Evolutionary conservation across 495 filamentous ascomycete genomes (phyloP).

Genomic region (Neurospora sp.): DNA sequence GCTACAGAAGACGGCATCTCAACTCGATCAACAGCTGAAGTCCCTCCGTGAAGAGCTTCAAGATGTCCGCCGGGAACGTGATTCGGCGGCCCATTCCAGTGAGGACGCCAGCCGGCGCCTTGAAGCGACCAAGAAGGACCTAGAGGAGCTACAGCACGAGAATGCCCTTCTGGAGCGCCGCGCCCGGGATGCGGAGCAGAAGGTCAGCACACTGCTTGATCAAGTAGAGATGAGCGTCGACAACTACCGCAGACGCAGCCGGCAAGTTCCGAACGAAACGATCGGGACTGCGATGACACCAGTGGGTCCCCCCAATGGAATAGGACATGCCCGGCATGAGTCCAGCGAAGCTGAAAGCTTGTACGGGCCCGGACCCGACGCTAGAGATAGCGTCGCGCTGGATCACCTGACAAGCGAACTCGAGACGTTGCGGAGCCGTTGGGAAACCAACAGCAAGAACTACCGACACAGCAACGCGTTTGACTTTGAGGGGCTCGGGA

Average conservation of each 20-base stretch:
- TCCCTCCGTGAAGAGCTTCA: constrained; percentile 58
- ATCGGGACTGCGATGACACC: neutral
- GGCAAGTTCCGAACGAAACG: constrained; percentile 24
- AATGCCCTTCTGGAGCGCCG: constrained; percentile 70
- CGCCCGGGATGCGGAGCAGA: constrained; percentile 82
- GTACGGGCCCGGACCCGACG: constrained; percentile 31
- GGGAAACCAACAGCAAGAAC: constrained; percentile 91
- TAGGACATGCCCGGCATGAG: constrained; percentile 47
- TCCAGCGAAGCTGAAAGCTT: constrained; percentile 44
- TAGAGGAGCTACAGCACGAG: constrained; percentile 74
- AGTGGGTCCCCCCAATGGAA: constrained; percentile 2
- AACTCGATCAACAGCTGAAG: constrained; percentile 62
- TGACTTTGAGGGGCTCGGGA: constrained; percentile 58
- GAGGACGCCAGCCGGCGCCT: constrained; percentile 53
- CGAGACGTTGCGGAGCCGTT: constrained; percentile 77
- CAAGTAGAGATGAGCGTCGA: constrained; percentile 90
- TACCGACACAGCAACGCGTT: constrained; percentile 81
- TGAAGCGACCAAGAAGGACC: constrained; percentile 48
- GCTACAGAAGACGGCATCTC: constrained; percentile 50
- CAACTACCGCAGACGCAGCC: constrained; percentile 71
- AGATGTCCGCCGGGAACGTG: constrained; percentile 54
- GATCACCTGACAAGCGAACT: constrained; percentile 88
- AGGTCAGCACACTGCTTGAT: constrained; percentile 84
- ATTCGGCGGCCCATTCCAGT: constrained; percentile 45
- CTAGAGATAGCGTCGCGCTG: constrained; percentile 73